Base-by-base conservation (phyloP, 208 protist genomes). In the Wallacemonas collosoma region DNA sequence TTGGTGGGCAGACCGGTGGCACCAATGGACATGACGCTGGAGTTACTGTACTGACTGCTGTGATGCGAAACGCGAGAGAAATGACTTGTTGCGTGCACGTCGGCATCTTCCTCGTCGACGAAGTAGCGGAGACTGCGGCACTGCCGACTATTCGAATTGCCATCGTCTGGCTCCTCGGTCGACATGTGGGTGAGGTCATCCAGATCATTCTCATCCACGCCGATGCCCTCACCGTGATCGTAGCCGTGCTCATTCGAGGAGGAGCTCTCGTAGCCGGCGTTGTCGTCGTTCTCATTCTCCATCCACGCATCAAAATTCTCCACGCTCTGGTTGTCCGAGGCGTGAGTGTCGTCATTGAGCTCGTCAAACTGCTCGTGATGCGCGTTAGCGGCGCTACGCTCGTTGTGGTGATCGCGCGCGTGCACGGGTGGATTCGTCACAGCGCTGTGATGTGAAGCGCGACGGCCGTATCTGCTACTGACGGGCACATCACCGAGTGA, bases 401-500 rank as follows among this genome's bases (percentile, higher is more conserved):
- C n/a, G n/a, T n/a, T n/a, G n/a, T n/a, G n/a, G n/a, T n/a, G n/a
- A n/a, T n/a, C n/a, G n/a, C n/a, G n/a, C n/a, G n/a, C n/a, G n/a
- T n/a, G n/a, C n/a, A n/a, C n/a, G n/a, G n/a, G n/a, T n/a, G n/a
- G n/a, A n/a, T n/a, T n/a, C n/a, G n/a, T n/a, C n/a, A n/a, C n/a
- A n/a, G n/a, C n/a, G n/a, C 68, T 0, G 63, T 41, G 9, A 61
- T 64, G 3, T 80, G 76, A 26, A 26, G 26, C 76, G 5, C 54
- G 9, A 1, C 71, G 71, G 44, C 47, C 41, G 68, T 81, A 81
- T 64, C 75, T 81, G 47, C 72, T 77, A 50, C 77, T 73, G 11
- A 55, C 72, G 0, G 71, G 72, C 1, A 81, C 44, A 44, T 81
- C 77, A 2, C 77, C 77, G 0, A 81, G 72, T 0, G 67, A 64